Evolutionary conservation across 331 rosid species (phyloP), one percentile per base, ranked within the genome.

Genomic region (Arachis monticola): DNA sequence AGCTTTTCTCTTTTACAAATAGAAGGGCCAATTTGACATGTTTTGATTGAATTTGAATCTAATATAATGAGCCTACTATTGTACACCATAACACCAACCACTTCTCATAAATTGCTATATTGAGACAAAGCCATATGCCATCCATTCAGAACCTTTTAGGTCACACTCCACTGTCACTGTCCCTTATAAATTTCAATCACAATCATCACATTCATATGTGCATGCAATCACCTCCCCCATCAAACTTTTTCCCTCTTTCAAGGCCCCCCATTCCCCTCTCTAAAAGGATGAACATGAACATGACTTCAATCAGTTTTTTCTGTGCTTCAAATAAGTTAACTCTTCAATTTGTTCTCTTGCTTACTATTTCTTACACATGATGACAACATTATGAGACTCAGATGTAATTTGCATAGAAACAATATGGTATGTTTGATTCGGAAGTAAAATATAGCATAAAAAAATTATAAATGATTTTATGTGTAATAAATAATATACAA

Each of bases 131-230:
- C 62, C 83, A 50, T 60, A 65, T 72, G 80, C 55, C 64, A 51
- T 61, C 83, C 67, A 73, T 83, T 80, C 72, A 63, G 47, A 0
- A 77, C 71, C 81, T 81, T 86, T 89, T 77, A 11, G 66, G 63
- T 74, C 77, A 10, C 68, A 46, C 1, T 30, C 48, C 48, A 12
- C 10, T 35, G 38, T 77, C 75, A 57, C 73, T 48, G 8, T 64
- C 65, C 67, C 48, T 74, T 1, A 14, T 13, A 17, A n/a, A 48
- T 63, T 57, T 51, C 58, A 7, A 76, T 80, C 82, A 8, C 74
- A 50, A 64, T 64, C 75, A 65, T 68, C 60, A 60, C 12, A 44
- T 75, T 69, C 76, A 57, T 75, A 1, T 55, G 65, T 53, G 41
- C 80, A 64, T 53, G 50, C 80, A 64, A 63, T 64, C 83, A 69